Evolutionary conservation across 306 rosid species (phyloP), one percentile per base, ranked within the genome.

Genomic region (Ormosia semicastrata): DNA sequence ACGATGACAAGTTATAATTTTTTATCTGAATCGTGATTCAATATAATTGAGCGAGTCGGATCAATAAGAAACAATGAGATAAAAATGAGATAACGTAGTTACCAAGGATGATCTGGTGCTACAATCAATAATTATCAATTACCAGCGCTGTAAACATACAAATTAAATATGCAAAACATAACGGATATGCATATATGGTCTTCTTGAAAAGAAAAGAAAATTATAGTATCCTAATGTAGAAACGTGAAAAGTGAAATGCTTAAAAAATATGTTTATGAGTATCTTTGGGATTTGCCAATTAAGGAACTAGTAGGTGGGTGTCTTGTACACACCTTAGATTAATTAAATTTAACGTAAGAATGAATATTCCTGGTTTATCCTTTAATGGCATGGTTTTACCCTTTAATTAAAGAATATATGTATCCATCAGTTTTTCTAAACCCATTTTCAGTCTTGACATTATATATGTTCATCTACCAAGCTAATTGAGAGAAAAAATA

Each of bases 221-320:
- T 52, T 13, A 69, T 44, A 56, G 7, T 69, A 47, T 29, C 58
- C 8, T 52, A 5, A 47, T 47, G 13, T 24, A 40, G 8, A 40
- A 40, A 40, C 9, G 8, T 40, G 44, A 40, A 11, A 30, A 36
- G 3, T 63, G 6, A 75, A 32, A n/a, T 62, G 30, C 17, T 43
- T 75, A 14, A 63, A 44, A 59, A 41, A 43, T 40, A 30, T n/a
- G 11, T 32, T 2, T 32, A 3, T 41, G 59, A 49, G 14, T 36
- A 77, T 77, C 66, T 50, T 66, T 66, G 74, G 81, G 81, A 77
- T 77, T 36, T 54, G 53, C 41, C n/a, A n/a, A n/a, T n/a, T 24
- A 7, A 33, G 30, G 40, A 49, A 7, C 34, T 9, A 11, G 52
- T 3, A 46, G 24, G 24, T 41, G 12, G 46, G 36, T 75, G 71